Conservation (phyloP, 1,284 basidiomycete species). For the Meripilus lineatus region DNA sequence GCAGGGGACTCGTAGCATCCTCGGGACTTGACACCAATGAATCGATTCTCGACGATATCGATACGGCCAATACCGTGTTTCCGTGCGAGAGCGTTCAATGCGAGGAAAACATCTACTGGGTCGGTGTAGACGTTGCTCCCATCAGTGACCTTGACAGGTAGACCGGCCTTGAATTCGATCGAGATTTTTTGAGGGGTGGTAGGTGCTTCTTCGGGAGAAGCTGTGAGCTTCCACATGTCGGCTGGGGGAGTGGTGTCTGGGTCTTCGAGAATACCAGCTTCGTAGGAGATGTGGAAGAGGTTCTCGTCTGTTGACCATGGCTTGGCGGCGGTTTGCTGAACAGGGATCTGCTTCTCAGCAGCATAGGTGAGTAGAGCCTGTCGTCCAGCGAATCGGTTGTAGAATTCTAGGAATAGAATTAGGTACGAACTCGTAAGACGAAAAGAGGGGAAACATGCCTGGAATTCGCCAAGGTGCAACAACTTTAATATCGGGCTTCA, state of each 20-base stretch:
- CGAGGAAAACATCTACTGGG: conserved; percentile 92
- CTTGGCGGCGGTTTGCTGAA: conserved; percentile 93
- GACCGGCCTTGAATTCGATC: conserved; percentile 83
- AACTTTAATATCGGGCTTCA: conserved; percentile 98
- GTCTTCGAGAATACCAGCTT: conserved; percentile 98
- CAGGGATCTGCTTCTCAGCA: conserved; percentile 86
- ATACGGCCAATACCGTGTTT: conserved; percentile 96
- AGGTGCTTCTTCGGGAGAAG: conserved; percentile 81
- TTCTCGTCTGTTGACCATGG: conserved; percentile 99
- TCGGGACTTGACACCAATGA: conserved; percentile 98
- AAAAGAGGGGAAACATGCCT: conserved; percentile 40
- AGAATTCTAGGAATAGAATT: conserved; percentile 68
- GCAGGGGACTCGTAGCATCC: conserved; percentile 99
- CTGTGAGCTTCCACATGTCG: conserved; percentile 99
- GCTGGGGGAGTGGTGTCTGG: conserved; percentile 90
- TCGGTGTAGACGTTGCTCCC: conserved; percentile 70
- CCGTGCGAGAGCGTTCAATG: conserved; percentile 88
- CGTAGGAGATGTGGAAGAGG: conserved; percentile 99
- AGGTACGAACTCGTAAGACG: neutral
- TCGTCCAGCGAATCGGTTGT: conserved; percentile 95
- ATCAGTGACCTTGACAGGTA: conserved; percentile 76
- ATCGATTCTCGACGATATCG: conserved; percentile 99
- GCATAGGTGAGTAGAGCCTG: conserved; percentile 92
- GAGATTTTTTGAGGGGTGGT: conserved; percentile 74
- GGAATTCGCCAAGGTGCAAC: conserved; percentile 97